phyloP scores from a whole-genome alignment of 2,329 filamentous ascomycete species.

The Madurella fahalii region DNA sequence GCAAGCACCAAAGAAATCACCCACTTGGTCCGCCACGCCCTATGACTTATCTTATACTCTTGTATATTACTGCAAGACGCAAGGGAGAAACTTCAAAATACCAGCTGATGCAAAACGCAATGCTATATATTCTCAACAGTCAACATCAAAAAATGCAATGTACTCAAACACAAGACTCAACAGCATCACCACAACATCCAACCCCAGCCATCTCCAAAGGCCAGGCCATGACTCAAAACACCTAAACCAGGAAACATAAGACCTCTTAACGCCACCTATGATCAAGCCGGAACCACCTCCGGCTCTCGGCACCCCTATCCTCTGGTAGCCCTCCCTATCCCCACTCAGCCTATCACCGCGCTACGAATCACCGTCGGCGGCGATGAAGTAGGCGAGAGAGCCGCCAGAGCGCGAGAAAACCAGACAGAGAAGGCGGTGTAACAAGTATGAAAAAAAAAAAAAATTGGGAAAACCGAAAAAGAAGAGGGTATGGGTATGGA shows the following conservation, averaged over 20 bases:
- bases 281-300: not conserved
- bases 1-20: too few species aligned
- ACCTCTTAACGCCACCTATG: constrained; percentile 3
- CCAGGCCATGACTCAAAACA: not conserved
- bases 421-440: not conserved
- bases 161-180: not conserved
- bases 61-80: constrained; percentile 13
- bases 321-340: not conserved
- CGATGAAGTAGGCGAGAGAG: not conserved
- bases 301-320: not conserved
- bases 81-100: constrained; percentile 5
- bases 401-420: not conserved
- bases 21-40: too few species aligned
- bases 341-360: not conserved
- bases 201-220: constrained; percentile 5
- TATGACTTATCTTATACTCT: constrained; percentile 5
- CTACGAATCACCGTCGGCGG: constrained; percentile 13
- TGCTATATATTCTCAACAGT: constrained; percentile 13
- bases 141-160: constrained; percentile 9
- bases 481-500: not conserved
- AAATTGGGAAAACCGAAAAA: not conserved
- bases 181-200: not conserved
- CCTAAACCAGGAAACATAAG: too few species aligned
- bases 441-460: not conserved
- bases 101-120: not conserved